Percentiles rank a stretch among this genome's conserved stretches.
phyloP scores from a whole-genome alignment of 2,329 filamentous ascomycete species.

The Sporothrix euskadiensis region DNA sequence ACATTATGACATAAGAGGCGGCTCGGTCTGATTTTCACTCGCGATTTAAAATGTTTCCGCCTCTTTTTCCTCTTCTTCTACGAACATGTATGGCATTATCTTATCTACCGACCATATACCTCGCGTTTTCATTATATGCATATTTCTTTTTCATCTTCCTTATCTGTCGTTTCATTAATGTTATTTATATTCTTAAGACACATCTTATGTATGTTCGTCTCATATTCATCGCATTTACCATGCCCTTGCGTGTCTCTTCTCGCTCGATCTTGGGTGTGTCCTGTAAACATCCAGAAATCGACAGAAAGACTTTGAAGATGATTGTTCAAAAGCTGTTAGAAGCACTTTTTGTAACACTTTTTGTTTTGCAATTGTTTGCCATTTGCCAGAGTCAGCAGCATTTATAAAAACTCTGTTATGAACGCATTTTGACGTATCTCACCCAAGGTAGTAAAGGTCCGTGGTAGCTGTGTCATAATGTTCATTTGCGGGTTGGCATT shows the following conservation, averaged over 20 bases:
- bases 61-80: neutral
- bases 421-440: neutral
- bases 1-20: slow-evolving; percentile 1
- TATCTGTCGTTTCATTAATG: neutral
- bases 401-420: neutral
- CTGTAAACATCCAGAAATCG: neutral
- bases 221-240: neutral
- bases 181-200: neutral
- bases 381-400: neutral
- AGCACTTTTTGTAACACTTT: neutral
- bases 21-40: neutral
- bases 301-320: neutral
- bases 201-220: neutral
- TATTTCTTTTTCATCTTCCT: neutral
- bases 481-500: neutral
- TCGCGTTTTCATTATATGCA: neutral
- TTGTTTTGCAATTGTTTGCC: neutral
- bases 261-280: neutral
- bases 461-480: neutral
- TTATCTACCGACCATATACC: neutral
- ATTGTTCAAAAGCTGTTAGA: neutral
- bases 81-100: neutral
- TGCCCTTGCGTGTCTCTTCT: neutral
- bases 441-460: neutral
- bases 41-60: neutral